Percentiles rank a stretch among this genome's conserved stretches.
phyloP scores from a whole-genome alignment of 805 yeast genomes.

The Sugiyamaella chiloensis region DNA sequence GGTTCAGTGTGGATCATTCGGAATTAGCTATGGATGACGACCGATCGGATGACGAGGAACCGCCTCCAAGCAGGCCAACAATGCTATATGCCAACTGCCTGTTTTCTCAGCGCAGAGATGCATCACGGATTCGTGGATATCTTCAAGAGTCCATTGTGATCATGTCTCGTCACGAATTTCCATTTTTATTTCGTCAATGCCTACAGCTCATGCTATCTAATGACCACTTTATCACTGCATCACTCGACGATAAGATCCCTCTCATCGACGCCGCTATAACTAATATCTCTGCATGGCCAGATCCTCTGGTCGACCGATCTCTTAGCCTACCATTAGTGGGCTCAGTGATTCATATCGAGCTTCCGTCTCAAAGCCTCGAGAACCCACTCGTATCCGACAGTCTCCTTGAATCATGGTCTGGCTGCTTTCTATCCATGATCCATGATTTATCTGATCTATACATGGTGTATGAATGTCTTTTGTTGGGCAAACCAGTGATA shows the following conservation, averaged over 20 bases:
- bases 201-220: slow-evolving; percentile 17
- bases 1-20: slow-evolving; percentile 8
- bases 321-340: slow-evolving; percentile 25
- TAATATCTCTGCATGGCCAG: slow-evolving; percentile 27
- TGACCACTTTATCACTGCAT: slow-evolving; percentile 7
- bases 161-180: slow-evolving; percentile 20
- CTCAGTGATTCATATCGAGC: slow-evolving; percentile 7
- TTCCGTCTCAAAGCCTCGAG: slow-evolving; percentile 10
- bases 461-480: slow-evolving; percentile 23
- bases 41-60: slow-evolving; percentile 6
- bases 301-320: slow-evolving; percentile 9
- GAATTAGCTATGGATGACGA: slow-evolving; percentile 13
- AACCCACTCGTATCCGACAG: slow-evolving; percentile 10
- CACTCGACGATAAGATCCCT: slow-evolving; percentile 24
- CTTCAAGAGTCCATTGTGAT: slow-evolving; percentile 28
- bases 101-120: slow-evolving; percentile 21
- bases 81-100: slow-evolving; percentile 22
- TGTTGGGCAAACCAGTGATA: slow-evolving; percentile 21
- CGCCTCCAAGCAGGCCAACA: background rate
- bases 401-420: slow-evolving; percentile 20
- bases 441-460: slow-evolving; percentile 21
- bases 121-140: slow-evolving; percentile 24
- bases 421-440: slow-evolving; percentile 8
- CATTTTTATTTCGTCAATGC: slow-evolving; percentile 23
- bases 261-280: slow-evolving; percentile 25